A percentile compares a stretch with the other conserved stretches of the same genome.
These are phyloP conservation scores for Niebla homalea DNA, from an alignment of 495 filamentous ascomycete species.

Conservation along the genomic window DNA sequence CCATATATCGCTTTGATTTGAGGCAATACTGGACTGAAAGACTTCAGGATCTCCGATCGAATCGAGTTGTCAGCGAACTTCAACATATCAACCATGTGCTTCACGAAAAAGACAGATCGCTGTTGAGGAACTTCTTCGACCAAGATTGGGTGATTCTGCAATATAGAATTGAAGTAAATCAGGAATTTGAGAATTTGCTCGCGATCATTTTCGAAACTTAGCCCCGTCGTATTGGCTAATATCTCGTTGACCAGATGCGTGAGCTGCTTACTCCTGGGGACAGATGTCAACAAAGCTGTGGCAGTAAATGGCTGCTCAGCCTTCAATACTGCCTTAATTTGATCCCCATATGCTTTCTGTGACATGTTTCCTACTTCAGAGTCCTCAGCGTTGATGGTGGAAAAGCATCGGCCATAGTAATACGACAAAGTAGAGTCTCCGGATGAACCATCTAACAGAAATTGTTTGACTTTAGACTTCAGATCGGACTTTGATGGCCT, in stretches of 20 bases:
- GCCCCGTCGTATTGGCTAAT: conserved; percentile 44
- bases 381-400: conserved; percentile 13
- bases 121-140: conserved; percentile 54
- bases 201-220: conserved; percentile 33
- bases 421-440: conserved; percentile 16
- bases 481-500: conserved; percentile 1
- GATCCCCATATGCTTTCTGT: conserved; percentile 4
- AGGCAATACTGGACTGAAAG: conserved; percentile 52
- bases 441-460: conserved; percentile 8
- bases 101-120: conserved; percentile 67
- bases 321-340: conserved; percentile 13
- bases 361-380: conserved; percentile 15
- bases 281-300: conserved; percentile 34
- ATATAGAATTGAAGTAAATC: conserved; percentile 43
- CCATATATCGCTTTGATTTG: conserved; percentile 68
- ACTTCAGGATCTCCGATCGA: conserved; percentile 44
- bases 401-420: conserved; percentile 19
- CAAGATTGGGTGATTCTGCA: conserved; percentile 38
- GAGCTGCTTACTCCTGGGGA: conserved; percentile 5
- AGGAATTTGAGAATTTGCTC: conserved; percentile 26
- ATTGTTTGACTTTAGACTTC: conserved; percentile 10
- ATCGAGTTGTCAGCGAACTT: conserved; percentile 18
- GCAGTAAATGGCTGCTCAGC: conserved; percentile 31
- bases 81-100: conserved; percentile 60
- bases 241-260: conserved; percentile 42